Evolutionary conservation across 2,329 filamentous ascomycete species (phyloP).

Genomic region (Sordariomycetes sp.): DNA sequence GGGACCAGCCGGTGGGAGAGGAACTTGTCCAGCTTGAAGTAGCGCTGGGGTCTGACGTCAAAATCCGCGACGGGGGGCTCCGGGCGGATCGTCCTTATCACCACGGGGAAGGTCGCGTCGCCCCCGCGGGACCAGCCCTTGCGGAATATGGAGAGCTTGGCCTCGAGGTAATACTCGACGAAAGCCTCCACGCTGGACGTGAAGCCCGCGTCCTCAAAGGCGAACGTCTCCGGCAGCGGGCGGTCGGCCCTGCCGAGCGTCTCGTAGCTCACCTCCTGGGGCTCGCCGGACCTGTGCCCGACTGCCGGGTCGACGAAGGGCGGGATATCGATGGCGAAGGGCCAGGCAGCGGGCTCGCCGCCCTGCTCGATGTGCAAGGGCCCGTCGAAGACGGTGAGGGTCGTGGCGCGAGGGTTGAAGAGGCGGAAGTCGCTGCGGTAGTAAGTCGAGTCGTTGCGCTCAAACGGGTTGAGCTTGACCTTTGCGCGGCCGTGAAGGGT

Average conservation of each 20-base stretch:
- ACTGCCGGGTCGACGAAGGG: not conserved
- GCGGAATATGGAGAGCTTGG: constrained; percentile 10
- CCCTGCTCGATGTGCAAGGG: not conserved
- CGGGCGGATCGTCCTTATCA: constrained; percentile 8
- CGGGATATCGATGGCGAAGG: not conserved
- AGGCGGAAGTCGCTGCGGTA: not conserved
- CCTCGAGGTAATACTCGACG: constrained; percentile 23
- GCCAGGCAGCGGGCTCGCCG: not conserved
- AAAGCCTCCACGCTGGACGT: constrained; percentile 11
- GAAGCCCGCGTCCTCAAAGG: not conserved
- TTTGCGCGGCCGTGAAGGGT: not conserved
- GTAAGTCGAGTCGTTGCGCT: not conserved
- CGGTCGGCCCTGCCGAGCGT: not conserved
- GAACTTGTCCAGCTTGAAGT: not conserved
- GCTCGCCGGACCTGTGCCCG: not conserved
- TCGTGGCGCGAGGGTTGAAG: not conserved
- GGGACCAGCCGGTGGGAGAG: constrained; percentile 18
- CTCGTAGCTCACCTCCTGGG: not conserved
- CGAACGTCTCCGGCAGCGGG: constrained; percentile 7
- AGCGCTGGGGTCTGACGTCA: not conserved
- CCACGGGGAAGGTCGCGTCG: not conserved
- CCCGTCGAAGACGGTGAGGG: not conserved
- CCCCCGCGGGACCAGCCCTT: not conserved
- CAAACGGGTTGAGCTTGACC: not conserved
- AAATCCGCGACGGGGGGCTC: constrained; percentile 11